Evolutionary conservation across 2,329 filamentous ascomycete genomes (phyloP), one percentile per base, ranked within the genome.

Genomic region (Sporothrix protearum): DNA sequence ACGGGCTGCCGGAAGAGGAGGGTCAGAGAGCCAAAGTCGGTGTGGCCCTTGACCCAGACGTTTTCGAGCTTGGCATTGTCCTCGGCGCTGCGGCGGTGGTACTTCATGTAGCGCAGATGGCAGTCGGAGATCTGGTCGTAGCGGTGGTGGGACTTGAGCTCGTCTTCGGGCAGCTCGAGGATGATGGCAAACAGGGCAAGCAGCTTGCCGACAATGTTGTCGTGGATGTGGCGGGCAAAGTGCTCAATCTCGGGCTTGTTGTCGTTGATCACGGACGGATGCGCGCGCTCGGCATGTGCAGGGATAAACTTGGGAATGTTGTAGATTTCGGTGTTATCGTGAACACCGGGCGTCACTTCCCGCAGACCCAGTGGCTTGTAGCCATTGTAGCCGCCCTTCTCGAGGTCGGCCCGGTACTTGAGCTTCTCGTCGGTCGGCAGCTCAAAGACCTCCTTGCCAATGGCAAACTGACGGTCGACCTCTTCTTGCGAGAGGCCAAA

Each of bases 71-170:
- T 79, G 53, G 77, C 79, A 74, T 82, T 84, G 36, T 74, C 73
- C 19, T 70, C 71, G 30, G 67, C 55, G 45, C 69, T 69, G 49
- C 85, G 82, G 0, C 80, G 79, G 39, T 82, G 80, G 76, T 88
- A 88, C 63, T 85, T 81, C 86, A 88, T 88, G 78, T 88, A 88
- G 12, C 87, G 84, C 53, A 88, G 81, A 74, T 89, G 86, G 69
- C 86, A 84, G 72, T 88, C 86, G 36, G 83, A 82, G 28, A 84
- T 81, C 59, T 83, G 80, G 2, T 88, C 83, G 75, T 88, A 90
- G 1, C 79, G 80, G 75, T 90, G 88, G 64, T 85, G 81, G 3
- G 82, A 82, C 5, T 86, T 83, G 3, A 90, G 82, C 67, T 85
- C 83, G 2, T 88, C 84, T 75, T 89, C 86, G 47, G 87, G 84